Conservation (phyloP, 2,329 filamentous ascomycete species). For the Colletotrichum zoysiae region DNA sequence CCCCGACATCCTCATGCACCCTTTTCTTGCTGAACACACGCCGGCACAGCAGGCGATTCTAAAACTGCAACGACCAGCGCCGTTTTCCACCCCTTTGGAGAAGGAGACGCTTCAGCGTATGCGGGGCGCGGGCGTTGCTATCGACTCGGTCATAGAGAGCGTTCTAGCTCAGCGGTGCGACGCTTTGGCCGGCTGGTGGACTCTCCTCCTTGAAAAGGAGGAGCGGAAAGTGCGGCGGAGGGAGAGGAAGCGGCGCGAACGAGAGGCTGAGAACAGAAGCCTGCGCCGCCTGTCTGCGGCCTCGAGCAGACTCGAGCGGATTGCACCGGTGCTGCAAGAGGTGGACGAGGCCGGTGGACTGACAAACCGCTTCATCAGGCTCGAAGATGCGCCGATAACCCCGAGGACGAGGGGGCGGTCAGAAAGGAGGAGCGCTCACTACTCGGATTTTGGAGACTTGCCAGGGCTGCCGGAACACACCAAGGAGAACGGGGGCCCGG, state of each 20-base stretch:
- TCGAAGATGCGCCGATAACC: slow-evolving; percentile 59
- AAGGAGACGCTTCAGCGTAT: slow-evolving; percentile 93
- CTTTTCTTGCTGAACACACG: slow-evolving; percentile 89
- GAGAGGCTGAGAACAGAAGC: slow-evolving; percentile 83
- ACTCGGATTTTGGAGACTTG: slow-evolving; percentile 76
- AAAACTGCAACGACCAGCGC: slow-evolving; percentile 81
- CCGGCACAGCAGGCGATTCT: slow-evolving; percentile 90
- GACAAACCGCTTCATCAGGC: slow-evolving; percentile 57
- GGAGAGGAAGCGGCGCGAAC: slow-evolving; percentile 87
- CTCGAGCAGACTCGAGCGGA: slow-evolving; percentile 85
- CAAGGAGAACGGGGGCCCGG: slow-evolving; percentile 58
- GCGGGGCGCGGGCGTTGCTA: slow-evolving; percentile 93
- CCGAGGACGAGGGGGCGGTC: slow-evolving; percentile 81
- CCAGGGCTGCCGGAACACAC: slow-evolving; percentile 78
- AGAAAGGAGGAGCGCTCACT: slow-evolving; percentile 79
- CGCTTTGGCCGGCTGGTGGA: slow-evolving; percentile 95
- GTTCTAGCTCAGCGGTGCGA: slow-evolving; percentile 92
- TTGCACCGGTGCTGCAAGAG: slow-evolving; percentile 81
- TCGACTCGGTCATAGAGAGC: slow-evolving; percentile 94
- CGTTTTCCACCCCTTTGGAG: slow-evolving; percentile 88
- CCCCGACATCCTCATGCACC: slow-evolving; percentile 86
- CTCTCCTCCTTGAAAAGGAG: slow-evolving; percentile 92
- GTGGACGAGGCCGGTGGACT: slow-evolving; percentile 81
- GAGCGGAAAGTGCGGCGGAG: slow-evolving; percentile 84
- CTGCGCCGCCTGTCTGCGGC: slow-evolving; percentile 88